Percentiles rank a stretch among this genome's conserved stretches.
phyloP scores from a whole-genome alignment of 371 early-diverging fungal species.

The Chytridiales sp. region DNA sequence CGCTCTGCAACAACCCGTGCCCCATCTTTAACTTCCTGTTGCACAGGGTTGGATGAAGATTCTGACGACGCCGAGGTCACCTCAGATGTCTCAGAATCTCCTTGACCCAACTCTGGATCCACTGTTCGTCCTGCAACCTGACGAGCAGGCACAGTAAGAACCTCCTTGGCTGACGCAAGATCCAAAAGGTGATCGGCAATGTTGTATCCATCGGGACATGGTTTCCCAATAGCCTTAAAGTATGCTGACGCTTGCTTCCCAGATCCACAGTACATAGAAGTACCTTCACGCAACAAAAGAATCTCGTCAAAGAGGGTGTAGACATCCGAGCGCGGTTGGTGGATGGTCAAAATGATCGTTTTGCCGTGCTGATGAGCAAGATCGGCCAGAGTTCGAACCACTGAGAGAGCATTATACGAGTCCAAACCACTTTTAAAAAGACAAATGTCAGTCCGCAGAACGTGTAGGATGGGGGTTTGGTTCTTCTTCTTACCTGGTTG shows the following conservation, averaged over 20 bases:
- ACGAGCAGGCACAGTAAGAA: background rate
- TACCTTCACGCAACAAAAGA: slow-evolving; percentile 76
- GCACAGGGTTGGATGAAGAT: background rate
- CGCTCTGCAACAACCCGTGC: background rate
- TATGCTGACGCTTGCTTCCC: slow-evolving; percentile 43
- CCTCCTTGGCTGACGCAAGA: slow-evolving; percentile 51
- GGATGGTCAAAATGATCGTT: slow-evolving; percentile 94
- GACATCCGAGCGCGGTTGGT: slow-evolving; percentile 94
- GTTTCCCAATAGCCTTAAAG: slow-evolving; percentile 68
- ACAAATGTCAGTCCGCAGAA: background rate
- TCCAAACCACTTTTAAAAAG: slow-evolving; percentile 34
- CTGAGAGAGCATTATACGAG: slow-evolving; percentile 85
- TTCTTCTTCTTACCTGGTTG: slow-evolving; percentile 64
- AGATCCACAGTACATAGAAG: slow-evolving; percentile 55
- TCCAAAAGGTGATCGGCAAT: slow-evolving; percentile 89
- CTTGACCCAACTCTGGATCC: too few species aligned
- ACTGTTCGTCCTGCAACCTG: background rate
- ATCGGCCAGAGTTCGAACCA: slow-evolving; percentile 81
- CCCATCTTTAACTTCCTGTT: background rate
- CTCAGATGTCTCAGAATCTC: too few species aligned
- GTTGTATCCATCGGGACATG: slow-evolving; percentile 87
- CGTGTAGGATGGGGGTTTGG: background rate
- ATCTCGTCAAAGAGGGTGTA: slow-evolving; percentile 88
- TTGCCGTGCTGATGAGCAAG: slow-evolving; percentile 81
- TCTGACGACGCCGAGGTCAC: background rate